Evolutionary conservation across 1,139 yeast genomes (phyloP), one percentile per base, ranked within the genome.

Genomic region (Suhomyces taliae): DNA sequence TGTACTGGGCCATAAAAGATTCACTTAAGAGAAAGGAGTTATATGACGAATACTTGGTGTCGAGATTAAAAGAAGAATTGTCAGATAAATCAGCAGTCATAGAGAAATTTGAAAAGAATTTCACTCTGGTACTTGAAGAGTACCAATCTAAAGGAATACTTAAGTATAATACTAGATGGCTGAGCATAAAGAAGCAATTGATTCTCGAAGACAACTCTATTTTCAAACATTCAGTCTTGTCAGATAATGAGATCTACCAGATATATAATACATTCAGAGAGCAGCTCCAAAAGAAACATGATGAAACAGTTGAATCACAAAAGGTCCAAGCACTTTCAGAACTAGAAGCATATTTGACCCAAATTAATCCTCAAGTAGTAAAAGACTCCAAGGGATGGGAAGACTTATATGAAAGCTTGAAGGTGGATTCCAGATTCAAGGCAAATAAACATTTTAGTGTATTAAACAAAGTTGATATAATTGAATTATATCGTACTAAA

Each of bases 1-100:
- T 82, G 14, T 91, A 89, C 60, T 89, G 96, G 95, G 67, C 75
- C 1, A 66, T 90, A 1, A 67, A 71, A 6, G 87, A 84, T 56
- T 77, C 96, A 0, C 58, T 84, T 8, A 71, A 73, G 50, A 76
- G 95, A 44, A 83, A 84, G 55, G 69, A 69, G 15, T 61, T 81
- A 19, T 90, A 85, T 63, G 95, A 90, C 45, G 81, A 81, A 36
- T 87, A 78, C 59, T 63, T 86, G 29, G 71, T 76, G 1, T 76
- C 77, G 32, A 76, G 80, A 56, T 71, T 84, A 7, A 80, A 81
- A 53, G 76, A 76, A 37, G 85, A 84, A 53, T 59, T 81, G 39
- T 62, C 77, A 42, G 76, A 79, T 56, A 83, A 80, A 53, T 72
- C 78, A 35, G 73, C 74, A 29, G 73, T 83, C 8, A 67, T 79